A percentile compares a stretch with the other conserved stretches of the same genome.
Evolutionary conservation across 2,329 filamentous ascomycete genomes (phyloP).

Genomic region (Cladosporium sp.): DNA sequence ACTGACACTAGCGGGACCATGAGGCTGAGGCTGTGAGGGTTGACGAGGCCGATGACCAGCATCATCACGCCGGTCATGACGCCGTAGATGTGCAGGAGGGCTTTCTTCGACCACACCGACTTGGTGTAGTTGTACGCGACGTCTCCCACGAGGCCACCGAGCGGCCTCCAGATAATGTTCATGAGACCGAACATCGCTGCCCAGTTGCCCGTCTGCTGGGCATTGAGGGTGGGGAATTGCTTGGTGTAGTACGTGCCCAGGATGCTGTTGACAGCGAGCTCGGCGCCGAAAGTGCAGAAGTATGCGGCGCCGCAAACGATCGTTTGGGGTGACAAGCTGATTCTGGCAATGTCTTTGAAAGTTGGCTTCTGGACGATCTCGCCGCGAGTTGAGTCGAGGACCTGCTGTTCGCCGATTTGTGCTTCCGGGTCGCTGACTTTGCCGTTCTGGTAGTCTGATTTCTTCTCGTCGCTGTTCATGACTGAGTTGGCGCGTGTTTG

Average conservation of each 20-base stretch:
- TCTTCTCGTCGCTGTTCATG: constrained; percentile 29
- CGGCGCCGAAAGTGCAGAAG: constrained; percentile 58
- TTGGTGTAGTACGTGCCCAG: constrained; percentile 56
- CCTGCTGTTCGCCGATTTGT: constrained; percentile 47
- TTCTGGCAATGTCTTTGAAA: constrained; percentile 54
- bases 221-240: constrained; percentile 50
- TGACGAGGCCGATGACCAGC: constrained; percentile 58
- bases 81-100: constrained; percentile 54
- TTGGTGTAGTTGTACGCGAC: constrained; percentile 49
- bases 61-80: constrained; percentile 56
- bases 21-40: constrained; percentile 58
- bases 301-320: constrained; percentile 52
- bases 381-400: constrained; percentile 52
- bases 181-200: constrained; percentile 73
- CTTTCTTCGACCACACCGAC: constrained; percentile 61
- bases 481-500: constrained; percentile 23
- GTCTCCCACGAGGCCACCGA: constrained; percentile 60
- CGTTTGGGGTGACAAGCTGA: constrained; percentile 59
- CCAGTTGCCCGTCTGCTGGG: constrained; percentile 56
- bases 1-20: constrained; percentile 75
- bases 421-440: constrained; percentile 32
- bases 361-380: constrained; percentile 63
- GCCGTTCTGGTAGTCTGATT: constrained; percentile 34
- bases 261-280: constrained; percentile 58
- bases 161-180: constrained; percentile 63